Evolutionary conservation across 2,329 filamentous ascomycete species (phyloP).

Genomic region (Hymenoscyphus albidus): DNA sequence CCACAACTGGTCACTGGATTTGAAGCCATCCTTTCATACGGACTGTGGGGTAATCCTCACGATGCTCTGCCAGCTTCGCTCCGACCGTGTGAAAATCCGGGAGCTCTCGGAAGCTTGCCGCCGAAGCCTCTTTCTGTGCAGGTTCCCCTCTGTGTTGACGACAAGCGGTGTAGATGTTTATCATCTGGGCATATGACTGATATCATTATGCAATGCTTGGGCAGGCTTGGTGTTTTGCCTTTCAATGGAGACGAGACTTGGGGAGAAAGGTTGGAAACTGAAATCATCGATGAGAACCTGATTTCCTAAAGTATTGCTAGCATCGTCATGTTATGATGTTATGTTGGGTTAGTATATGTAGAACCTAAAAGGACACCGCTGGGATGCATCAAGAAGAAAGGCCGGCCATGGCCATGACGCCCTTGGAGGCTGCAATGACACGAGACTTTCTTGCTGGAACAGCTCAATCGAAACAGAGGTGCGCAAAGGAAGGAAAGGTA

Average conservation of each 20-base stretch:
- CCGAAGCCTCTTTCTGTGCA: conserved; percentile 2
- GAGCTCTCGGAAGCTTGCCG: background rate
- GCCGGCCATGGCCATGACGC: background rate
- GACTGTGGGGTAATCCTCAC: background rate
- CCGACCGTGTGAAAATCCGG: background rate
- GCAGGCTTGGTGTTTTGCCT: background rate
- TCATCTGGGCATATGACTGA: background rate
- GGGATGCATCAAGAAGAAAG: background rate
- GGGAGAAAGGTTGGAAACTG: background rate
- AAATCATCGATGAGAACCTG: background rate
- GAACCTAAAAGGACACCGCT: background rate
- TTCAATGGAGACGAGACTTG: background rate
- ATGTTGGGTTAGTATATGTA: background rate
- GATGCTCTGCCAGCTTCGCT: background rate
- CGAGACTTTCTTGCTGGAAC: background rate
- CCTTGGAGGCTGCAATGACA: background rate
- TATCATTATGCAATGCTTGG: background rate
- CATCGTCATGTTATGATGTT: background rate
- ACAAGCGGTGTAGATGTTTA: background rate
- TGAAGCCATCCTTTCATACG: background rate
- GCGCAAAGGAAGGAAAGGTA: background rate
- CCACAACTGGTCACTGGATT: conserved; percentile 4
- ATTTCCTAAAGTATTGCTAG: background rate
- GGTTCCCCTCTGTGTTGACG: background rate
- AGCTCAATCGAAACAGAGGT: background rate